Base-by-base conservation (phyloP, 352 stramenopile genomes). In the Blastocystis sp. region DNA sequence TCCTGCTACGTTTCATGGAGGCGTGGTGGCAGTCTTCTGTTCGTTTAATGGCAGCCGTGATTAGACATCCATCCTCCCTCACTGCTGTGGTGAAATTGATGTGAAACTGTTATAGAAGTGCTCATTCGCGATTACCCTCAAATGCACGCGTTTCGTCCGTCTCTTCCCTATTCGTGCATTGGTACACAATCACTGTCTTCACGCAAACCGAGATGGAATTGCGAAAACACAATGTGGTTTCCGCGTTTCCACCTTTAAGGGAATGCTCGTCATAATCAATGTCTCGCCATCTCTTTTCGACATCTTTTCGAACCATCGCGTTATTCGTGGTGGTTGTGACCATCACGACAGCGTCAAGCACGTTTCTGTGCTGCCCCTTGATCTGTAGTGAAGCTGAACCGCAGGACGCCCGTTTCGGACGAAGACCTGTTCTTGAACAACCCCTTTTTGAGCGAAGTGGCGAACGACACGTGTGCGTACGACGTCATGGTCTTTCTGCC, bases 391-490 rank as follows among this genome's bases (percentile, higher is more conserved):
- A 71, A 71, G 63, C 26, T 71, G 21, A 35, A 35, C 41, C 63
- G 26, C 33, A n/a, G 10, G 26, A n/a, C 63, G 26, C 33, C 63
- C 21, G 26, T 13, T n/a, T 41, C 26, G 21, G 33, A 50, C 33
- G 63, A 71, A 24, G 21, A 35, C 10, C 21, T 35, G 26, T 13
- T 33, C 24, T 77, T 77, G 6, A 19, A 55, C 45, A 16, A 55
- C 45, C 45, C 45, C 66, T 35, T 77, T 45, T 60, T 45, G 16
- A 26, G n/a, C 26, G 33, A 45, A 55, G 21, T 21, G n/a, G 51
- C 45, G 21, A 89, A 89, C 41, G 61, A 89, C 66, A 89, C 79
- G 45, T 89, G 79, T 61, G 79, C 60, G 4, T 89, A 77, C 35
- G 24, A 65, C 4, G 79, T 89, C 33, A 89, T 89, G 79, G 74